Evolutionary conservation across 2,329 filamentous ascomycete species (phyloP).

Genomic region (Ophiostoma pallidulum): DNA sequence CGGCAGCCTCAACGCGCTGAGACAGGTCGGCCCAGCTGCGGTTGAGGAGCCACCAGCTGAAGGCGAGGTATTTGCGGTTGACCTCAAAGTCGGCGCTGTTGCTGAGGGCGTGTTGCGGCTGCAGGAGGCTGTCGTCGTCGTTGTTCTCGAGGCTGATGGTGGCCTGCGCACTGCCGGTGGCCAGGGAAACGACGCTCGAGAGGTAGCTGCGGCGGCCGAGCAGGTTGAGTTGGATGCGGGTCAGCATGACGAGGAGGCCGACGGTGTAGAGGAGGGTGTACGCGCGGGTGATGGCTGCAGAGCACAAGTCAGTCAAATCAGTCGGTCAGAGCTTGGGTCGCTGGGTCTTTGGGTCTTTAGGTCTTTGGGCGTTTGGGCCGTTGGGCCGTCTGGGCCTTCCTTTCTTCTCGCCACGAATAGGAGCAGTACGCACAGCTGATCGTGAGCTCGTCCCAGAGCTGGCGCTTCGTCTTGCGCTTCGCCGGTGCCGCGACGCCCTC

Average conservation of each 20-base stretch:
- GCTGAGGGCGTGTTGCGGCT: conserved; percentile 56
- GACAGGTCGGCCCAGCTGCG: conserved; percentile 78
- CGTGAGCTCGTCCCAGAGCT: conserved; percentile 95
- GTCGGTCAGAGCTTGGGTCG: too few species aligned
- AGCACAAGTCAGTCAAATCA: too few species aligned
- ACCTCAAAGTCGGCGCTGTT: conserved; percentile 76
- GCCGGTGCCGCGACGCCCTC: conserved; percentile 11
- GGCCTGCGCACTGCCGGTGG: conserved; percentile 61
- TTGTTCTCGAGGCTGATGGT: conserved; percentile 88
- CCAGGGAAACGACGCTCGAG: conserved; percentile 86
- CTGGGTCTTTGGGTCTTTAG: too few species aligned
- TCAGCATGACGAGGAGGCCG: conserved; percentile 80
- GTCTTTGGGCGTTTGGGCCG: too few species aligned
- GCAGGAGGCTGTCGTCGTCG: conserved; percentile 59
- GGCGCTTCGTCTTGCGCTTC: conserved; percentile 66
- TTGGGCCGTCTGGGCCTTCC: too few species aligned
- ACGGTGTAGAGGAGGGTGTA: conserved; percentile 91
- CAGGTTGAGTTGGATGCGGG: conserved; percentile 91
- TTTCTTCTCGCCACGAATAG: too few species aligned
- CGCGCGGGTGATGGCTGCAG: conserved; percentile 71
- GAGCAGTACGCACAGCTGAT: conserved; percentile 63
- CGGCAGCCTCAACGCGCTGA: conserved; percentile 72
- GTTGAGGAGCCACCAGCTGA: conserved; percentile 97
- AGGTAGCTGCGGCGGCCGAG: conserved; percentile 92
- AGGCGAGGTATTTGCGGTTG: conserved; percentile 87